Conservation (phyloP, 441 rosid species). For the Arabidopsis hybrid region DNA sequence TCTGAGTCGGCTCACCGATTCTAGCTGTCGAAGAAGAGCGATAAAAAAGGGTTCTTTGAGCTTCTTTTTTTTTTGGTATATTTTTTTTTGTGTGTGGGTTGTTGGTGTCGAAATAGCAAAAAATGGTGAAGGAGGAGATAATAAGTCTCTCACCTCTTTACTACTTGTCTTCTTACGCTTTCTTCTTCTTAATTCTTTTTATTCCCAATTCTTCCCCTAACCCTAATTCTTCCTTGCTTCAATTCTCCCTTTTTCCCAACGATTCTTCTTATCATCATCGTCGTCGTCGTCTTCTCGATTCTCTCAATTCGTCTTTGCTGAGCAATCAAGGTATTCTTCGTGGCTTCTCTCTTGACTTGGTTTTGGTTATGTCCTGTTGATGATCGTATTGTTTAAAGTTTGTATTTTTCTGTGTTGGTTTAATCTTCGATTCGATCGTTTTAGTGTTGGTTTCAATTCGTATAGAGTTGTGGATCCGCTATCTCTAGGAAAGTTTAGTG, state of each 20-base stretch:
- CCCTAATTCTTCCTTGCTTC: constrained; percentile 51
- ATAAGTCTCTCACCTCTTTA: constrained; percentile 56
- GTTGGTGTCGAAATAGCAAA: constrained; percentile 91
- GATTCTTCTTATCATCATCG: neutral
- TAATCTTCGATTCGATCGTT: constrained; percentile 17
- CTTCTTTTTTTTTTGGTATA: neutral
- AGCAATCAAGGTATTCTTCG: constrained; percentile 32
- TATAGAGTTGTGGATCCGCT: constrained; percentile 5
- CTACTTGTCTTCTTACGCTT: constrained; percentile 41
- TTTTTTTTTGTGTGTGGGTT: constrained; percentile 42
- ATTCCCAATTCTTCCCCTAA: constrained; percentile 46
- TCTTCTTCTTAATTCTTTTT: constrained; percentile 29
- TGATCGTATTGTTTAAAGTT: constrained; percentile 37
- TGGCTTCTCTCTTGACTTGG: constrained; percentile 9
- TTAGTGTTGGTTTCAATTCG: constrained; percentile 19
- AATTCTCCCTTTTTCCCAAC: neutral
- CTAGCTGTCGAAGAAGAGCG: constrained; percentile 47
- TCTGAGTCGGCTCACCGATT: constrained; percentile 53
- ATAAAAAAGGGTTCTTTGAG: constrained; percentile 42
- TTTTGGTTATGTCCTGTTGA: constrained; percentile 9
- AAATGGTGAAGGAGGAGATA: constrained; percentile 71
- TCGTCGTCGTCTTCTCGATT: constrained; percentile 17
- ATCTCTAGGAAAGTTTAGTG: neutral
- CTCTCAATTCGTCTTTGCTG: constrained; percentile 24
- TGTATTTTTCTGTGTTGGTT: constrained; percentile 16